Conservation (phyloP, 108 stramenopile genomes). For the Skeletonema grethae region DNA sequence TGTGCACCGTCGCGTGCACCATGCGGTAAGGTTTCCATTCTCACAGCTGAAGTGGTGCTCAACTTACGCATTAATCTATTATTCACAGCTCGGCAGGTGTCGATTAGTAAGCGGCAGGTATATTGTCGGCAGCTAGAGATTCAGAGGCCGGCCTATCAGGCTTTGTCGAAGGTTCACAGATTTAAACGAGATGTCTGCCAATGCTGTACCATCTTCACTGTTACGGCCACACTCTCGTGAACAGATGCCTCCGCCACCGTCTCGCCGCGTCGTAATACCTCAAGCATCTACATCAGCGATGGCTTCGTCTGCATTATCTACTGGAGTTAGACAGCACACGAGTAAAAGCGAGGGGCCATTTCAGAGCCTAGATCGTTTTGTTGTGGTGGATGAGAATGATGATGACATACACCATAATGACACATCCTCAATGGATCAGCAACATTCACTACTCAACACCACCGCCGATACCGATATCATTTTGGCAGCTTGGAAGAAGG, state of each 20-base stretch:
- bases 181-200: not conserved
- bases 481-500: conserved; percentile 2
- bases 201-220: not conserved
- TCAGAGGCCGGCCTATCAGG: not conserved
- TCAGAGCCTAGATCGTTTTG: not conserved
- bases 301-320: not conserved
- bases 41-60: too few relatives aligned
- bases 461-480: conserved; percentile 4
- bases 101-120: too few relatives aligned
- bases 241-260: conserved; percentile 4
- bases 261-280: not conserved
- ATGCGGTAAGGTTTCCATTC: too few relatives aligned
- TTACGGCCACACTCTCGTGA: conserved; percentile 1
- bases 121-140: not conserved
- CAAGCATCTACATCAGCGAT: not conserved
- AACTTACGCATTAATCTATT: too few relatives aligned
- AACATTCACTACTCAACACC: not conserved
- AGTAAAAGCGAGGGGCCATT: not conserved
- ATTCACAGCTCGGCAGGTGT: too few relatives aligned
- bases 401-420: not conserved
- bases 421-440: not conserved
- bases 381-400: not conserved
- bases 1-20: too few relatives aligned
- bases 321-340: not conserved
- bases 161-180: not conserved